Conservation (phyloP, 176 grass and related monocot genomes). For the Oryza longistaminata region DNA sequence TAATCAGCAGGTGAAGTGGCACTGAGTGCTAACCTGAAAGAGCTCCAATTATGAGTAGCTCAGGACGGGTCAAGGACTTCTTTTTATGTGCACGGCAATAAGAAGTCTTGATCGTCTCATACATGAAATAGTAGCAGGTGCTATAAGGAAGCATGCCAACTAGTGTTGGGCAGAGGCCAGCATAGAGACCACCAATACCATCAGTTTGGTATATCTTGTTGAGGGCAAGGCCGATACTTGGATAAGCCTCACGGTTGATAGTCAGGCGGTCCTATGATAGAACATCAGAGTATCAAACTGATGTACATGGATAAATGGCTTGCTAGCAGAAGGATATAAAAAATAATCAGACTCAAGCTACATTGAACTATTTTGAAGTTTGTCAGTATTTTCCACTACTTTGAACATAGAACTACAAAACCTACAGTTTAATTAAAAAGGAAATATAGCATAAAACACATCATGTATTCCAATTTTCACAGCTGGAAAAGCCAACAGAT, state of each 20-base stretch:
- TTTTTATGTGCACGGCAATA: constrained; percentile 67
- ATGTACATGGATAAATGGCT: background rate
- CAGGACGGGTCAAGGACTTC: constrained; percentile 57
- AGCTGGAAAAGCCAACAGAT: background rate
- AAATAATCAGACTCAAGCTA: background rate
- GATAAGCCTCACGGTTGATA: constrained; percentile 62
- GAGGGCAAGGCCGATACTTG: constrained; percentile 63
- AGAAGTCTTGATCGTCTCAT: constrained; percentile 68
- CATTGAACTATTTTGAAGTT: constrained; percentile 3
- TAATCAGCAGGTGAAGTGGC: background rate
- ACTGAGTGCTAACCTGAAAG: constrained; percentile 63
- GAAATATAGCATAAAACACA: constrained; percentile 14
- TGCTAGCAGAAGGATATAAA: background rate
- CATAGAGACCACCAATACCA: constrained; percentile 69
- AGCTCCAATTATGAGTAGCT: constrained; percentile 78
- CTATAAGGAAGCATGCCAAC: constrained; percentile 90
- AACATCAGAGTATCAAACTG: background rate
- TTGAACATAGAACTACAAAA: background rate
- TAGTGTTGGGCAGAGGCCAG: constrained; percentile 73
- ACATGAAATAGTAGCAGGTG: constrained; percentile 98
- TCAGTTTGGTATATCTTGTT: constrained; percentile 59
- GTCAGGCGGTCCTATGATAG: constrained; percentile 69
- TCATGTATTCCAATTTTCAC: background rate
- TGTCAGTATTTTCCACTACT: background rate
- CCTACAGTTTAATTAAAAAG: background rate